Evolutionary conservation across 2,329 filamentous ascomycete species (phyloP), one percentile per base, ranked within the genome.

Genomic region (Neonectria faginata): DNA sequence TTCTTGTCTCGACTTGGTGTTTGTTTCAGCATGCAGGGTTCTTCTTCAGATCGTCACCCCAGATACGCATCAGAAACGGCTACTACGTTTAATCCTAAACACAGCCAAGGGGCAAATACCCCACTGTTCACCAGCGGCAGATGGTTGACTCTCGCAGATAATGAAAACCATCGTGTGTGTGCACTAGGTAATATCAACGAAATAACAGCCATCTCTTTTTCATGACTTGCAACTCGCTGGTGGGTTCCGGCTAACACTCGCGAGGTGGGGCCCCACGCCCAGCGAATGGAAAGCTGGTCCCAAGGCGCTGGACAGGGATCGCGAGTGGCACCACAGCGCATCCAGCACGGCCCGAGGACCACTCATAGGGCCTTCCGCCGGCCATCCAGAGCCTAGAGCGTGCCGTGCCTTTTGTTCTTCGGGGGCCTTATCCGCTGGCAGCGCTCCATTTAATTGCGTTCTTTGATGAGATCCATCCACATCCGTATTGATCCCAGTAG

Each of bases 381-480:
- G 12, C 36, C 29, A 18, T 29, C 20, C 31, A 18, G 27, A 50
- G 31, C 39, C 39, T 11, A 42, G 36, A 22, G 45, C 42, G 18
- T 8, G n/a, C 39, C 31, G 14, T 27, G 45, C 29, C 41, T 29
- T 16, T 48, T 22, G 50, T 31, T 11, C 39, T 27, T 48, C 29
- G 29, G 31, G 20, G 44, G 57, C 20, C 42, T 22, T 60, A 41
- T 48, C 50, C 41, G 50, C 57, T 48, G 50, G 42, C 31, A 48
- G 50, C 29, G 11, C 50, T 16, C 11, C 20, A 20, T 47, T 54
- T 52, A 29, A 52, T 52, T 31, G 18, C 18, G 27, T 51, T 41
- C 33, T 60, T 60, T 60, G 57, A 55, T 55, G 57, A 60, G 57
- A 55, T 60, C 57, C 57, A 60, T 48, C 57, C 57, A 60, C 50